Base-by-base conservation (phyloP, 805 yeast species). In the Candida qinlingensis region DNA sequence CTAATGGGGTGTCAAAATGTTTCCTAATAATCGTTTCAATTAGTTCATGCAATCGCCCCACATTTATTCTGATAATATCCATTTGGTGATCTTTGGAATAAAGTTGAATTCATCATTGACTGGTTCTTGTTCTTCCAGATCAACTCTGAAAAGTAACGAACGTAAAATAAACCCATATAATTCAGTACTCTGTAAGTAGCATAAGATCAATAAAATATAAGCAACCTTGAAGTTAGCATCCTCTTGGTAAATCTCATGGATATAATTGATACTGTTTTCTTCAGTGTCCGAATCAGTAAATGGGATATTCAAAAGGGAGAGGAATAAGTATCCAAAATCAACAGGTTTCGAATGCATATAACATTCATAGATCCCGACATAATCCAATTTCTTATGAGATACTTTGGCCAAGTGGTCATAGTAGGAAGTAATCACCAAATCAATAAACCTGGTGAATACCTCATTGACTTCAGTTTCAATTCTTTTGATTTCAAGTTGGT, bases 251-350 rank as follows among this genome's bases (percentile, higher is more conserved):
- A 40, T 29, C 8, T 38, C 31, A 13, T 42, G 41, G 9, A 49
- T 19, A 10, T 43, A 43, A 5, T 12, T 19, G 6, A 45, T 29
- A 30, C 44, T 40, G 9, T 42, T 45, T 12, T 33, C 40, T 7
- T 10, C 41, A 29, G 3, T 12, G 19, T 10, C 30, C 11, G 27
- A 29, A n/a, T 13, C 28, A 34, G 3, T 7, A 13, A 6, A 42
- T n/a, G 45, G 45, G 12, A 46, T 31, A 11, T 37, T 31, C 8
- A 51, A 11, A n/a, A 19, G 42, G 8, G 37, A 13, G 7, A 51
- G 26, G 4, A 50, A 39, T 11, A 44, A 25, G 31, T 37, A 48
- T 4, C 57, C 57, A 28, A 46, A 37, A 29, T 55, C 55, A 12
- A 42, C 31, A 3, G 39, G 40, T 28, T 44, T 42, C n/a, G 19